Percentiles rank a stretch among this genome's conserved stretches.
These are phyloP conservation scores for Perkinsus marinus DNA, from an alignment of 169 alveolate species.

Conservation along the genomic window DNA sequence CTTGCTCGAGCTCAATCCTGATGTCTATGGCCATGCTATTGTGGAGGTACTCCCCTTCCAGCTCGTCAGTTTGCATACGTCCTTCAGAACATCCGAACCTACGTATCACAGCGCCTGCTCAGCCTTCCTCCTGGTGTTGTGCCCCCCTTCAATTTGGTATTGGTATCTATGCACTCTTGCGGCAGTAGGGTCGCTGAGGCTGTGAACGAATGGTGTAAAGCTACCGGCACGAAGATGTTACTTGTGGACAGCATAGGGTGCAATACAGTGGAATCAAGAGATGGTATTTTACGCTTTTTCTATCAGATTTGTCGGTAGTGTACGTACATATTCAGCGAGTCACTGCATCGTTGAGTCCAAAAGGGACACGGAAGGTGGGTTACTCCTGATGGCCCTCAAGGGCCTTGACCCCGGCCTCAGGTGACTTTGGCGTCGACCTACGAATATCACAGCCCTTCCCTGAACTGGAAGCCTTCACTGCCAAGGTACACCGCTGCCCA, in stretches of 20 bases:
- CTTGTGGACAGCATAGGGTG: neutral
- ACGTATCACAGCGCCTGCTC: neutral
- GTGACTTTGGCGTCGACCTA: conserved; percentile 36
- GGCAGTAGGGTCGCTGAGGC: neutral
- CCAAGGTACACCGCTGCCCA: neutral
- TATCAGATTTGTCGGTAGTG: neutral
- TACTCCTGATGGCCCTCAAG: neutral
- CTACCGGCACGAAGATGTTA: neutral
- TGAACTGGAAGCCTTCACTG: conserved; percentile 33
- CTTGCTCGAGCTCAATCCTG: conserved; percentile 60
- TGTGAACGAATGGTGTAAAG: neutral
- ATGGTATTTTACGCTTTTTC: neutral
- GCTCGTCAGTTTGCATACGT: neutral
- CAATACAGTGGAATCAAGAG: neutral
- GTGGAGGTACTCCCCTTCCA: neutral
- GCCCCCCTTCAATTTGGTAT: neutral
- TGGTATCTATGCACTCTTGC: neutral
- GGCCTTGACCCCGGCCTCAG: conserved; percentile 21
- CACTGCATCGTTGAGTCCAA: neutral
- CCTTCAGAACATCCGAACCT: neutral
- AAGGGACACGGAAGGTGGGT: neutral
- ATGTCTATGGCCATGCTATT: conserved; percentile 48
- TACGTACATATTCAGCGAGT: neutral
- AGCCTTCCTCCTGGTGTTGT: neutral
- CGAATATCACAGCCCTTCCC: conserved; percentile 49